A percentile compares a stretch with the other conserved stretches of the same genome.
These are phyloP conservation scores for Achaetomium macrosporum DNA, from an alignment of 2,329 filamentous ascomycete genomes.

Conservation along the genomic window DNA sequence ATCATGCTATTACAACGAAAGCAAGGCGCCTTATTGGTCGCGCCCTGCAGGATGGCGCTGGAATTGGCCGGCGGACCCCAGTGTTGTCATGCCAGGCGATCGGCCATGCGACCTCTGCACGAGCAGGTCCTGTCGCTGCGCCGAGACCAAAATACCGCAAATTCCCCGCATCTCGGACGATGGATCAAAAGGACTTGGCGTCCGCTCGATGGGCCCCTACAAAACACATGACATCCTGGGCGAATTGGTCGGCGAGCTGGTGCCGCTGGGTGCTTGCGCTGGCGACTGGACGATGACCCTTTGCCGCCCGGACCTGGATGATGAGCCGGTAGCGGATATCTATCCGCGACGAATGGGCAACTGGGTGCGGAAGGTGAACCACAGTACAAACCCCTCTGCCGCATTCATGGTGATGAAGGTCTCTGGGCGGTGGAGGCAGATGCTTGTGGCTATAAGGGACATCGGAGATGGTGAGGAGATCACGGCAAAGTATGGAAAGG, in stretches of 20 bases:
- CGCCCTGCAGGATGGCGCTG: constrained; percentile 16
- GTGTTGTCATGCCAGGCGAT: constrained; percentile 8
- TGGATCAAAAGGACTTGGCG: constrained; percentile 15
- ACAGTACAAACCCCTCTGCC: constrained; percentile 16
- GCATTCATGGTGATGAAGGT: constrained; percentile 20
- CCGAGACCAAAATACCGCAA: constrained; percentile 10
- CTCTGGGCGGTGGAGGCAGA: constrained; percentile 20
- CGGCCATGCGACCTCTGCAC: constrained; percentile 19
- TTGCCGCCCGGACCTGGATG: constrained; percentile 19
- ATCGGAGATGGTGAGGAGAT: constrained; percentile 24
- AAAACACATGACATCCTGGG: constrained; percentile 17
- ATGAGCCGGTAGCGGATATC: constrained; percentile 22
- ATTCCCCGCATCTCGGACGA: constrained; percentile 20
- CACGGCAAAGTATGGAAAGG: constrained; percentile 21
- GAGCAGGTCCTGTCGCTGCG: constrained; percentile 16
- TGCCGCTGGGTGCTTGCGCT: constrained; percentile 13
- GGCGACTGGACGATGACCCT: constrained; percentile 21
- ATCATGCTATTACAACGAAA: constrained; percentile 13
- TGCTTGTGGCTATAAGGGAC: constrained; percentile 18
- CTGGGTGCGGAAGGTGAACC: constrained; percentile 24
- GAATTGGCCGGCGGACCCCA: constrained; percentile 23
- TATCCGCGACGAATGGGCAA: constrained; percentile 22
- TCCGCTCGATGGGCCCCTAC: constrained; percentile 18
- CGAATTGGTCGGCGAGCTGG: constrained; percentile 22
- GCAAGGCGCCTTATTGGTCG: constrained; percentile 12